These are phyloP conservation scores for Camellia oleifera DNA, from an alignment of 179 eudicot species.

Conservation along the genomic window DNA sequence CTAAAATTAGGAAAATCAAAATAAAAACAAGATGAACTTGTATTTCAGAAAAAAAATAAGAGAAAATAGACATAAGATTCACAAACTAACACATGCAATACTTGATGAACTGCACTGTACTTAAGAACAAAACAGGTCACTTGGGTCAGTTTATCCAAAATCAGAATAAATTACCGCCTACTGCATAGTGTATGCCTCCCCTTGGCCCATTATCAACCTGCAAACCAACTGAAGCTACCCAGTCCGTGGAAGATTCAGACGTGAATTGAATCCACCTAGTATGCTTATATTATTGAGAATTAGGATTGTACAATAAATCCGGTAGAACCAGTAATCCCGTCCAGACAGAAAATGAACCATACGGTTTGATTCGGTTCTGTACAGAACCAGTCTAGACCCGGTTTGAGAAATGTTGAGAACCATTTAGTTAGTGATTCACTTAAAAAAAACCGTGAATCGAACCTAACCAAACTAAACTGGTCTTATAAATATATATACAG, in stretches of 20 bases:
- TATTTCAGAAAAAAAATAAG: not conserved
- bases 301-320: too few species aligned
- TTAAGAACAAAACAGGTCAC: not conserved
- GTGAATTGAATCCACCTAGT: not conserved
- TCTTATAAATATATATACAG: too few species aligned
- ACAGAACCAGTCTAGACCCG: too few species aligned
- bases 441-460: too few species aligned
- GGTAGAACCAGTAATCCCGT: too few species aligned
- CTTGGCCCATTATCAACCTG: not conserved
- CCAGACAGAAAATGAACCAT: too few species aligned
- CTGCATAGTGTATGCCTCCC: not conserved
- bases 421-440: too few species aligned
- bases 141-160: not conserved
- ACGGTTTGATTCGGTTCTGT: too few species aligned
- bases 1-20: constrained; percentile 61
- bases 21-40: constrained; percentile 89
- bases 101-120: not conserved
- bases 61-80: constrained; percentile 9
- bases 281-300: not conserved
- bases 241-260: not conserved
- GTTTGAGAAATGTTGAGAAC: too few species aligned
- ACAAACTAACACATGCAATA: not conserved
- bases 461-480: too few species aligned
- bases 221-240: not conserved
- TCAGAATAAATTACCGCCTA: not conserved